Evolutionary conservation across 371 early-diverging fungal species (phyloP), one percentile per base, ranked within the genome.

Genomic region (Mortierella sp.): DNA sequence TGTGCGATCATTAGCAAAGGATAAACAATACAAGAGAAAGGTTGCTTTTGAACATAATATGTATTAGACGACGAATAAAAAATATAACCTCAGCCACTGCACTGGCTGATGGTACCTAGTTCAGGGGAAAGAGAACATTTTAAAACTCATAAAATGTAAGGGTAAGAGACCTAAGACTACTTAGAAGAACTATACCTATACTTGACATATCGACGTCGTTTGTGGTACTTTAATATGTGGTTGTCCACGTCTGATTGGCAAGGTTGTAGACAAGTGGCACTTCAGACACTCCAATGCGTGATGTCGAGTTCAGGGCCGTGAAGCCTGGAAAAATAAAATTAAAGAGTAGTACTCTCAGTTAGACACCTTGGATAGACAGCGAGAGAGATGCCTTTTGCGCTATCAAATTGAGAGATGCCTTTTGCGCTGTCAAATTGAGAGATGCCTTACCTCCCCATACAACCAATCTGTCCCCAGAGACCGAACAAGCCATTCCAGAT

Each of bases 371-470:
- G 21, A 4, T 21, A 54, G 6, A n/a, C 4, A 5, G n/a, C 32
- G 11, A 8, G 7, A 11, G 2, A 56, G 29, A 29, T 3, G 11
- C 27, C 11, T 10, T 27, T 24, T 27, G 12, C 46, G 14, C 14
- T 46, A 0, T 46, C 46, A 46, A 3, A 46, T 12, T 46, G 12
- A 46, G 12, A 14, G 14, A 46, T 0, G 46, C 11, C 43, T 54
- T 58, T 24, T 27, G 12, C 46, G 14, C 14, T 46, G 11, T 46
- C 46, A 46, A 46, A 46, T 12, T 46, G 12, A 46, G 12, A 14
- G 14, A 46, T 0, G 46, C 11, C 43, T 54, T 58, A 38, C 79
- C 79, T 35, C 79, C 79, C 79, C 79, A 75, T 14, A 74, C 70
- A 18, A 79, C 38, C 41, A 79, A 79, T 12, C 58, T 56, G 38